Percentiles rank a stretch among this genome's conserved stretches.
Evolutionary conservation across 352 stramenopile species (phyloP).

Genomic region (Phytopythium vexans): DNA sequence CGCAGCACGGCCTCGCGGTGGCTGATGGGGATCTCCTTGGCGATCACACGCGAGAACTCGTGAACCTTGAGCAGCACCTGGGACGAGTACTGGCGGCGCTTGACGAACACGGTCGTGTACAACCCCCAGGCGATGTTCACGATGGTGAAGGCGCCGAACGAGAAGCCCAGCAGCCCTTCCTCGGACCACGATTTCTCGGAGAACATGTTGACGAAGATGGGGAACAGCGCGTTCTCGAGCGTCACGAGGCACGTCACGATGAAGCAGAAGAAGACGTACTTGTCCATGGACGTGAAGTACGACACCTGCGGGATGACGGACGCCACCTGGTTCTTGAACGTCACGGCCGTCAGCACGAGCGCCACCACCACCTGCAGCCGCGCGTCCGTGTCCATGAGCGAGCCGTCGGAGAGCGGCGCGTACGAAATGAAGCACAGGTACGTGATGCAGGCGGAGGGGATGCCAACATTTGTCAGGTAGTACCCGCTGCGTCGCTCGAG

Average conservation of each 20-base stretch:
- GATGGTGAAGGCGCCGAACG: slow-evolving; percentile 32
- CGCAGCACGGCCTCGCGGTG: slow-evolving; percentile 24
- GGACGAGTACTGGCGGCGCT: slow-evolving; percentile 16
- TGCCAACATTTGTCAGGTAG: slow-evolving; percentile 53
- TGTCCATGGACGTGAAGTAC: slow-evolving; percentile 64
- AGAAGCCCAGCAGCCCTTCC: slow-evolving; percentile 27
- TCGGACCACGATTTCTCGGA: slow-evolving; percentile 19
- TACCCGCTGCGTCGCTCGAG: slow-evolving; percentile 44
- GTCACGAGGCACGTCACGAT: slow-evolving; percentile 45
- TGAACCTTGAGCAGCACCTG: slow-evolving; percentile 29
- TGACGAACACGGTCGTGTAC: slow-evolving; percentile 23
- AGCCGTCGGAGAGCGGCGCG: slow-evolving; percentile 24
- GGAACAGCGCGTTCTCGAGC: slow-evolving; percentile 54
- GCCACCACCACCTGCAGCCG: slow-evolving; percentile 57
- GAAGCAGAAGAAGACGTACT: slow-evolving; percentile 70
- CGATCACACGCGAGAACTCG: slow-evolving; percentile 35
- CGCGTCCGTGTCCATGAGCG: slow-evolving; percentile 41
- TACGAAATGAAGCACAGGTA: slow-evolving; percentile 58
- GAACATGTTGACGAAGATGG: slow-evolving; percentile 23
- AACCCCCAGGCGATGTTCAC: slow-evolving; percentile 36
- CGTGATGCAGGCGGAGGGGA: slow-evolving; percentile 45
- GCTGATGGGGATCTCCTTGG: slow-evolving; percentile 17
- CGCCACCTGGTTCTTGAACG: slow-evolving; percentile 59
- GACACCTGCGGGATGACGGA: slow-evolving; percentile 51
- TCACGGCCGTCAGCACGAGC: slow-evolving; percentile 58